Conservation (phyloP, 2,329 filamentous ascomycete genomes). For the Diplodia corticola region DNA sequence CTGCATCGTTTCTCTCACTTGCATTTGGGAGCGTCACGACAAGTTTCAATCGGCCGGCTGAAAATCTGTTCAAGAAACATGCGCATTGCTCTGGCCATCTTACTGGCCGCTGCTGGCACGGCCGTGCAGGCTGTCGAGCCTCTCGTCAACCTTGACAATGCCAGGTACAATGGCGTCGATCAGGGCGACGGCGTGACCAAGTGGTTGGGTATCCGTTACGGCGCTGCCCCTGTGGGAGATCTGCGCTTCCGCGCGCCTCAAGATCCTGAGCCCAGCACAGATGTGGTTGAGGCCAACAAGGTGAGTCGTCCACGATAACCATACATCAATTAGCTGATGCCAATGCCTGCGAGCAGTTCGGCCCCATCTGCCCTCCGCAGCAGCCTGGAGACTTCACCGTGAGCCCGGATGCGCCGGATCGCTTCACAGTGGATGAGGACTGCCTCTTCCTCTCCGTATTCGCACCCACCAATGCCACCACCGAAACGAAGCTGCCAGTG, state of each 20-base stretch:
- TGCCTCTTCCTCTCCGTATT: conserved; percentile 54
- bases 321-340: background rate
- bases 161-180: conserved; percentile 62
- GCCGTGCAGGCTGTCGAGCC: conserved; percentile 35
- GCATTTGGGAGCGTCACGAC: background rate
- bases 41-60: too few relatives aligned
- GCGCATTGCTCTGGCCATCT: background rate
- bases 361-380: conserved; percentile 38
- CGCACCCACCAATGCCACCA: conserved; percentile 40
- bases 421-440: conserved; percentile 41
- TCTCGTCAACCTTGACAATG: conserved; percentile 65
- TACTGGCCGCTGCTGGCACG: background rate
- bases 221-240: conserved; percentile 53
- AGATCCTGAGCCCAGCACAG: conserved; percentile 36
- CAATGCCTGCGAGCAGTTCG: background rate
- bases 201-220: conserved; percentile 68
- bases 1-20: background rate
- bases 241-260: conserved; percentile 54
- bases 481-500: conserved; percentile 43
- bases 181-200: conserved; percentile 58
- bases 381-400: conserved; percentile 30
- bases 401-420: conserved; percentile 23
- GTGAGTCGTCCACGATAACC: background rate
- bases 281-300: background rate
- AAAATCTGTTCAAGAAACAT: background rate